Evolutionary conservation across 2,329 filamentous ascomycete species (phyloP), one percentile per base, ranked within the genome.

Genomic region (Aureobasidium zeae): DNA sequence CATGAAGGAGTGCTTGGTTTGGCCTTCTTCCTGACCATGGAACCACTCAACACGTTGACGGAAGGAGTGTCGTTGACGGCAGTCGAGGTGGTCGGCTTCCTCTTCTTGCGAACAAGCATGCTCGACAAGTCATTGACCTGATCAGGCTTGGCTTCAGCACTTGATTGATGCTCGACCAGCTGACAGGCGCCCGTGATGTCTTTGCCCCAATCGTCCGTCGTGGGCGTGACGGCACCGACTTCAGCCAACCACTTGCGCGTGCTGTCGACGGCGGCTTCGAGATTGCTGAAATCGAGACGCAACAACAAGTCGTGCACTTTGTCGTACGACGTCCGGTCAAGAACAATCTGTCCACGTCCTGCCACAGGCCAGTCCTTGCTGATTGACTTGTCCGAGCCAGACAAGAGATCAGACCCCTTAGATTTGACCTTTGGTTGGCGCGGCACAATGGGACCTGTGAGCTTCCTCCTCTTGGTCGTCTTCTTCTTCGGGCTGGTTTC

Each of bases 241-340:
- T 89, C 83, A 11, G 71, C 71, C 31, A 79, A 69, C 83, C 84
- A 91, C 42, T 81, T 75, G 39, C 62, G 65, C 2, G 83, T 85
- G 54, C 82, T 86, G 22, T 69, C 68, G 2, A 65, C 66, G 0
- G 81, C 79, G 35, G 81, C 73, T 9, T 75, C 73, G 3, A 78
- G 61, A 7, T 73, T 81, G 1, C 76, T 70, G 60, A 91, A 91
- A 58, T 87, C 83, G 0, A 87, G 73, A 46, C 81, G 76, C 4
- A 88, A 70, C 0, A 91, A 67, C 8, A 86, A 63, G 52, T 86
- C 83, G 15, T 77, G 70, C 7, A 78, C 74, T 9, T 81, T 74
- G 49, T 78, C 77, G 62, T 86, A 87, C 36, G 73, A 71, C 19
- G 68, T 65, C 16, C 81, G 76, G 10, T 75, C 71, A 3, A 87